These are phyloP conservation scores for Drechslerella coelobrocha DNA, from an alignment of 2,329 filamentous ascomycete genomes.

Conservation along the genomic window DNA sequence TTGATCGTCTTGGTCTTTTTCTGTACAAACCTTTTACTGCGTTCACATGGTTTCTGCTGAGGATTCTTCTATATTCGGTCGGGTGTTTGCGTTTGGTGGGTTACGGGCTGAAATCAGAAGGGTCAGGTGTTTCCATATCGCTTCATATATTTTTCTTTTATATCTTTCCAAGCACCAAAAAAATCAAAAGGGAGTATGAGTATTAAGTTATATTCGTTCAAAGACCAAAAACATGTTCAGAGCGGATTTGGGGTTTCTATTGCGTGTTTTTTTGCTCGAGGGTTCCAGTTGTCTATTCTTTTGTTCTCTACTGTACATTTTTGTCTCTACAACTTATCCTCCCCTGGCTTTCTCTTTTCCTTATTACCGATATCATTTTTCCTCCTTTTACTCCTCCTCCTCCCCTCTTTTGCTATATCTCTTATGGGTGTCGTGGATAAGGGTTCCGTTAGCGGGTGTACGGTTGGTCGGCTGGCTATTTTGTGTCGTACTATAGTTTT, in stretches of 20 bases:
- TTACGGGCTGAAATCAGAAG: conserved; percentile 37
- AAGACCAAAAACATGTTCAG: background rate
- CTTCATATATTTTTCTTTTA: conserved; percentile 6
- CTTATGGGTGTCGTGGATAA: background rate
- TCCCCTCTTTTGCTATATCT: background rate
- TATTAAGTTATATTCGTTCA: background rate
- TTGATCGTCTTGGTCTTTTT: conserved; percentile 1
- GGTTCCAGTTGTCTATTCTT: background rate
- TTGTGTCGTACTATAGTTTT: background rate
- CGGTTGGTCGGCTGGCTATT: conserved; percentile 6
- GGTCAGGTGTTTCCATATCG: conserved; percentile 23
- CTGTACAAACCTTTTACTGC: conserved; percentile 43
- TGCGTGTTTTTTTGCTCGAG: too few relatives aligned
- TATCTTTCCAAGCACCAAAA: conserved; percentile 10
- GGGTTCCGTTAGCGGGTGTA: conserved; percentile 8
- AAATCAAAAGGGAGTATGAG: conserved; percentile 23
- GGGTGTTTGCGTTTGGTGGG: conserved; percentile 39
- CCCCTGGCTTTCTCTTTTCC: background rate
- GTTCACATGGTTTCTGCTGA: background rate
- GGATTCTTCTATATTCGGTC: conserved; percentile 15
- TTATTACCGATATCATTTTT: background rate
- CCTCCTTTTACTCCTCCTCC: background rate
- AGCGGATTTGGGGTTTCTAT: background rate
- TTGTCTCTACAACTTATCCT: background rate
- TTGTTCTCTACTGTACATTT: conserved; percentile 7